Evolutionary conservation across 1,284 basidiomycete species (phyloP).

Genomic region (Ceratobasidium theobromae): DNA sequence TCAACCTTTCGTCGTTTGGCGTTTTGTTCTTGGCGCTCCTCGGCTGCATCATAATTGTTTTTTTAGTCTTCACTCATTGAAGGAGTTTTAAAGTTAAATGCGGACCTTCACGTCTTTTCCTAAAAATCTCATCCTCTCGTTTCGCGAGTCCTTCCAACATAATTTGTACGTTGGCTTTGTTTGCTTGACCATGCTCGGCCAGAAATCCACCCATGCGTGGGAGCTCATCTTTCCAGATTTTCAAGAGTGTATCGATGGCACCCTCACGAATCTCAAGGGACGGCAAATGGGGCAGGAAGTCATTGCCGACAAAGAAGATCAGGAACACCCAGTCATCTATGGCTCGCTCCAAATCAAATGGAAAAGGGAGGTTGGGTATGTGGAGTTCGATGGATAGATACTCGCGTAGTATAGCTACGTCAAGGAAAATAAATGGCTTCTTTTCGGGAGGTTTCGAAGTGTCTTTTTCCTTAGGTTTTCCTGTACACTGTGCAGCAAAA

Average conservation of each 20-base stretch:
- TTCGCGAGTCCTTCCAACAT: constrained; percentile 93
- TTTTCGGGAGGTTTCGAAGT: constrained; percentile 63
- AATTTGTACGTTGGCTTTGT: constrained; percentile 84
- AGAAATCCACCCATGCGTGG: constrained; percentile 96
- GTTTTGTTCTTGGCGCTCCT: constrained; percentile 90
- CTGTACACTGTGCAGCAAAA: constrained; percentile 88
- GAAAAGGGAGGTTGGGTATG: constrained; percentile 73
- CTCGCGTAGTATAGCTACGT: constrained; percentile 92
- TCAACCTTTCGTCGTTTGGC: constrained; percentile 86
- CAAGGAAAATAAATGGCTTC: constrained; percentile 99
- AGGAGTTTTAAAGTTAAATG: constrained; percentile 36
- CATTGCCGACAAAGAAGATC: constrained; percentile 99
- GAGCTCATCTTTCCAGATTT: constrained; percentile 93
- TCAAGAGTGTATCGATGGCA: constrained; percentile 94
- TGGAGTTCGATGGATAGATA: constrained; percentile 96
- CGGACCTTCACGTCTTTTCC: constrained; percentile 86
- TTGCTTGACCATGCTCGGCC: constrained; percentile 90
- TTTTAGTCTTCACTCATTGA: neutral
- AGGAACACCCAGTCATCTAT: constrained; percentile 99
- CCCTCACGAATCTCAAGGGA: constrained; percentile 98
- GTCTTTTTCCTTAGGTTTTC: constrained; percentile 54
- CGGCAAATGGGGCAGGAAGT: constrained; percentile 98
- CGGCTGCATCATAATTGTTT: constrained; percentile 56
- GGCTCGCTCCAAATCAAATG: constrained; percentile 94
- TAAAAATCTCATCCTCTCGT: constrained; percentile 95